phyloP scores from a whole-genome alignment of 2,329 filamentous ascomycete species.

The Exophiala spinifera region DNA sequence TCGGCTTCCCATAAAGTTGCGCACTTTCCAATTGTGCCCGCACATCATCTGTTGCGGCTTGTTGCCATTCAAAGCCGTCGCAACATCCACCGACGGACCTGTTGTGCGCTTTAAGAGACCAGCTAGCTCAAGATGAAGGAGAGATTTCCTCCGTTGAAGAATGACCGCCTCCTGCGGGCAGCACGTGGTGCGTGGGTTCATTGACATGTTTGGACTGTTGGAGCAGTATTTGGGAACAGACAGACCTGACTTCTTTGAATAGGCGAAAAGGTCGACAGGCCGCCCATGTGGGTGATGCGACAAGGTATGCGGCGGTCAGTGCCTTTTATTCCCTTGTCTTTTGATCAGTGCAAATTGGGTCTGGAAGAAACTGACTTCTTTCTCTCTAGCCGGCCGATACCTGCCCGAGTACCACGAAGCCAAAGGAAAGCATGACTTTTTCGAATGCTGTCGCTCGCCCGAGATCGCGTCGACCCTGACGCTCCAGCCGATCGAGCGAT shows the following conservation, averaged over 20 bases:
- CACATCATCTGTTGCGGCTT: too few species aligned
- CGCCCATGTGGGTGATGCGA: slow-evolving; percentile 98
- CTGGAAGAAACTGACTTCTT: too few species aligned
- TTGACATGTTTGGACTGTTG: background rate
- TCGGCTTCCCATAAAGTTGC: too few species aligned
- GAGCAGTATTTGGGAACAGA: slow-evolving; percentile 1
- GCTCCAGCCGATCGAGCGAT: slow-evolving; percentile 91
- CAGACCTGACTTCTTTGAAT: background rate
- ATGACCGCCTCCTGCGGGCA: slow-evolving; percentile 86
- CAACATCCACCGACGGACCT: too few species aligned
- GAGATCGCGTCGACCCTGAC: slow-evolving; percentile 92
- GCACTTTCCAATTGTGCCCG: too few species aligned
- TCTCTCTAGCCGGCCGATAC: slow-evolving; percentile 76
- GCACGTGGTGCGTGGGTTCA: slow-evolving; percentile 65
- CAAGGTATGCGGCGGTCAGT: slow-evolving; percentile 64
- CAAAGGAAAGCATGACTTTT: slow-evolving; percentile 89
- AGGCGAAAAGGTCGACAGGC: slow-evolving; percentile 84
- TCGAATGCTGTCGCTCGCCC: slow-evolving; percentile 91
- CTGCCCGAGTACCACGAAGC: slow-evolving; percentile 96
- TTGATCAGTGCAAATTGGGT: too few species aligned
- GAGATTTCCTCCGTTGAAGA: slow-evolving; percentile 79
- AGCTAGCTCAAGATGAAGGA: slow-evolving; percentile 54
- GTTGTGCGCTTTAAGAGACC: background rate
- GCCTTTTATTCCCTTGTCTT: slow-evolving; percentile 6
- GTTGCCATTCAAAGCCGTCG: too few species aligned